Evolutionary conservation across 176 grass and related monocot genomes (phyloP), one percentile per base, ranked within the genome.

Genomic region (Chrysopogon serrulatus): DNA sequence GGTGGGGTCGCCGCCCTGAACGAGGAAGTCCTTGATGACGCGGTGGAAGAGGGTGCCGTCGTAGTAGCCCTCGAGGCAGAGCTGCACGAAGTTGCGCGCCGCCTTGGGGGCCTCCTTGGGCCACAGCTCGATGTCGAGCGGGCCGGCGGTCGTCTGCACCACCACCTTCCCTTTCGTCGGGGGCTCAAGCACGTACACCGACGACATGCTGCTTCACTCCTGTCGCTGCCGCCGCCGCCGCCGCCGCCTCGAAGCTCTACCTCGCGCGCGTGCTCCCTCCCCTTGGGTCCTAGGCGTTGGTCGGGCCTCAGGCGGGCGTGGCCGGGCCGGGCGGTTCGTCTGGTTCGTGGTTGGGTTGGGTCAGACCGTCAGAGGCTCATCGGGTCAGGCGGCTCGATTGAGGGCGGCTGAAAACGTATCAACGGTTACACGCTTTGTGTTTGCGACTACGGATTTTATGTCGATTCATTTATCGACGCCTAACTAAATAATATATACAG

Each of bases 151-250:
- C 68, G 96, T 95, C 67, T 89, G 92, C 80, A 98, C 68, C 83
- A 98, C 93, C 80, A 98, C 96, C 89, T 95, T 98, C 7, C 93
- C 93, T 80, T 92, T 93, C 77, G 91, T 98, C 65, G 93, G 96
- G 33, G 93, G 96, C 89, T 98, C 96, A 6, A 98, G 83, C 76
- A 95, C 87, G 69, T 98, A 98, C 40, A 98, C 77, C 83, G 91
- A 90, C 80, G 96, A 98, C 96, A 98, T 98, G 79, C 41, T 36
- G 71, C 45, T 15, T 2, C 13, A 45, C 68, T 88, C 73, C 48
- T 80, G 42, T 35, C 23, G 41, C 51, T 69, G 26, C 35, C 40
- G 43, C 53, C 26, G 48, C 54, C 75, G 66, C 69, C 56, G 64
- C 62, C 39, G 34, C 83, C 30, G 28, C 32, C 44, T 10, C 63